phyloP scores from a whole-genome alignment of 2,329 filamentous ascomycete genomes.

The Xylaria arbuscula region DNA sequence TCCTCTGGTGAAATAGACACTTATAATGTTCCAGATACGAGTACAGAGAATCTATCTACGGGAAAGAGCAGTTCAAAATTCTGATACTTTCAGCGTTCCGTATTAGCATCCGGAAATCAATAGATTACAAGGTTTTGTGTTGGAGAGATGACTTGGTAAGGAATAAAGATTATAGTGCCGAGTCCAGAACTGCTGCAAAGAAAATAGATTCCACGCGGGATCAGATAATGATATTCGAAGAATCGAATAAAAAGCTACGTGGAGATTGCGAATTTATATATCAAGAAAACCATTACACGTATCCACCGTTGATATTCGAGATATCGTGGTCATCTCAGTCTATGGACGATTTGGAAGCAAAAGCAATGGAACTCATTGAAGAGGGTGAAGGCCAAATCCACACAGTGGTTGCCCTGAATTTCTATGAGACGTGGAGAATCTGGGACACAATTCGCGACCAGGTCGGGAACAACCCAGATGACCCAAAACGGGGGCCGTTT shows the following conservation, averaged over 20 bases:
- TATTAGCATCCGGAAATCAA: neutral
- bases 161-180: neutral
- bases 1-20: neutral
- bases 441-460: conserved; percentile 8
- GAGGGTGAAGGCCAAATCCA: conserved; percentile 5
- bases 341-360: neutral
- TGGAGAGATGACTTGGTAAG: neutral
- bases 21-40: neutral
- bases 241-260: neutral
- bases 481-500: neutral
- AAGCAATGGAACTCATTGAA: conserved; percentile 7
- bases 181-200: neutral
- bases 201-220: neutral
- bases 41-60: conserved; percentile 10
- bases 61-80: conserved; percentile 7
- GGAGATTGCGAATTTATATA: conserved; percentile 4
- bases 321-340: conserved; percentile 5
- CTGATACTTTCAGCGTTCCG: neutral
- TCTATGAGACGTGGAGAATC: conserved; percentile 1
- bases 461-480: neutral
- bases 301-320: conserved; percentile 12
- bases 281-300: conserved; percentile 1
- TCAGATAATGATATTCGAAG: neutral
- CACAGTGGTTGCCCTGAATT: conserved; percentile 4
- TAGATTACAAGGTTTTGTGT: neutral